Evolutionary conservation across 306 rosid species (phyloP).

Genomic region (Fragaria iinumae): DNA sequence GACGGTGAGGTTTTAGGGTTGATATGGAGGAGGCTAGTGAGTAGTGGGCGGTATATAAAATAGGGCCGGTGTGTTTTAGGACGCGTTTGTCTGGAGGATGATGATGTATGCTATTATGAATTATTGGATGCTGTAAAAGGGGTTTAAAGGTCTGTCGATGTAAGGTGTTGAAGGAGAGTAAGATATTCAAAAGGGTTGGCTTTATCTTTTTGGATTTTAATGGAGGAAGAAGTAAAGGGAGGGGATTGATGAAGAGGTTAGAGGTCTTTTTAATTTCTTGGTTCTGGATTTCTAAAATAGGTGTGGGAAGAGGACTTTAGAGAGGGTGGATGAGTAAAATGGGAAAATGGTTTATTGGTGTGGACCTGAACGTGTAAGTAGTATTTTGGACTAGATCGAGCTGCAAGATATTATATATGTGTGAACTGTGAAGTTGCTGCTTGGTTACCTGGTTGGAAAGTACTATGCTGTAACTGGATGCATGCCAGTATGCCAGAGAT

Average conservation of each 20-base stretch:
- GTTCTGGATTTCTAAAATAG: conserved; percentile 22
- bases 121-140: not conserved
- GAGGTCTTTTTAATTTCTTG: conserved; percentile 3
- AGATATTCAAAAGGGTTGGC: not conserved
- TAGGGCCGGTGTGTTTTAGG: not conserved
- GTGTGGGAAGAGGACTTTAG: not conserved
- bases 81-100: conserved; percentile 16
- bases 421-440: not conserved
- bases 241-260: not conserved
- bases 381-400: not conserved
- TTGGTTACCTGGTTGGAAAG: not conserved
- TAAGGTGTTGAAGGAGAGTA: not conserved
- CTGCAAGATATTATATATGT: not conserved
- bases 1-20: not conserved
- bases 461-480: not conserved
- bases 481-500: not conserved
- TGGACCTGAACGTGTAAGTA: not conserved
- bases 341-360: not conserved
- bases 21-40: not conserved
- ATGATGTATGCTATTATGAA: not conserved
- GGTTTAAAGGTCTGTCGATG: not conserved
- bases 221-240: not conserved
- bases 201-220: not conserved
- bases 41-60: conserved; percentile 3
- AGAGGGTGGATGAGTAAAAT: not conserved